Conservation (phyloP, 148 eudicot genomes). For the Arctostaphylos glauca region DNA sequence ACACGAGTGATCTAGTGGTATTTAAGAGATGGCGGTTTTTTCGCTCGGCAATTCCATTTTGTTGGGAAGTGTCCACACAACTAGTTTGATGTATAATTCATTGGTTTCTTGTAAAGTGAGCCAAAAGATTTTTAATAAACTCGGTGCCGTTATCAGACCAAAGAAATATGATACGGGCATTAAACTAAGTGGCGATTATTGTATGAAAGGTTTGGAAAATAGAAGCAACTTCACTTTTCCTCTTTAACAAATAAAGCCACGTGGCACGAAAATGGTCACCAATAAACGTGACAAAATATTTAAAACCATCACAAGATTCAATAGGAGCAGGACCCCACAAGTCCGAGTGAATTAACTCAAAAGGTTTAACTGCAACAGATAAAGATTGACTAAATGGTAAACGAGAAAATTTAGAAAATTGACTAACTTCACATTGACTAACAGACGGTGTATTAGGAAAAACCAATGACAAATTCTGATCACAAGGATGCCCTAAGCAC, state of each 20-base stretch:
- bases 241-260: background rate
- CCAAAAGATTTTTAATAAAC: background rate
- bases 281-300: background rate
- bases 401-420: background rate
- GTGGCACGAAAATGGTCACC: background rate
- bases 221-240: background rate
- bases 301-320: background rate
- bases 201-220: background rate
- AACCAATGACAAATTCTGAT: background rate
- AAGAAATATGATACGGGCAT: background rate
- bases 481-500: background rate
- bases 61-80: background rate
- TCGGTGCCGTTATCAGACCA: background rate
- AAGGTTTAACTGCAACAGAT: background rate
- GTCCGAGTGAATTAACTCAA: constrained; percentile 4
- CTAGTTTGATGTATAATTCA: background rate
- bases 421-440: background rate
- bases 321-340: background rate
- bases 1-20: background rate
- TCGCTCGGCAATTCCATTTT: background rate
- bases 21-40: background rate
- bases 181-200: background rate
- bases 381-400: background rate
- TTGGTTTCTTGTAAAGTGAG: background rate
- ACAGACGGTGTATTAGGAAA: background rate